Evolutionary conservation across 2,329 filamentous ascomycete genomes (phyloP), one percentile per base, ranked within the genome.

Genomic region (Metarhizium robertsii): DNA sequence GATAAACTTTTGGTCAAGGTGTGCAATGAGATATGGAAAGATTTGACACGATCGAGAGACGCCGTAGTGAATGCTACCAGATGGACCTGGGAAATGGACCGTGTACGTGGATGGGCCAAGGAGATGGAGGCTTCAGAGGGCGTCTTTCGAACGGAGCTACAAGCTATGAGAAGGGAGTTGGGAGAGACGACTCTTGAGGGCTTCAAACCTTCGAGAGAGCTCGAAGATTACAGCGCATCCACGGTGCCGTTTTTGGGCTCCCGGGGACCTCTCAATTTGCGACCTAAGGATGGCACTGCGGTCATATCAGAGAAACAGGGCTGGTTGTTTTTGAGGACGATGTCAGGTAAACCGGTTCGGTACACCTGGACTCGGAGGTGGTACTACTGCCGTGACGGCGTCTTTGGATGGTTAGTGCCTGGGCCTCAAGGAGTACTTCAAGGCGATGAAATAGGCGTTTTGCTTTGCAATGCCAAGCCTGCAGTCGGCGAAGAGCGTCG

Each of bases 371-470:
- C 90, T 30, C 83, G 90, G 57, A 81, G 92, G 53, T 99, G 94
- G 94, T 96, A 94, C 66, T 97, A 96, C 69, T 87, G 96, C 62
- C 92, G 92, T 60, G 87, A 95, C 65, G 92, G 94, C 43, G 94
- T 97, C 56, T 97, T 99, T 70, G 94, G 94, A 25, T 97, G 91
- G 84, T 78, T 99, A 5, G 82, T 94, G 20, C 91, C 95, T 64
- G 88, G 89, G 3, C 76, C 84, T 0, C 84, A 92, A 57, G 92
- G 91, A 38, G 94, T 99, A 25, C 84, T 97, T 62, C 92, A 97
- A 69, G 95, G 91, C 50, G 94, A 99, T 65, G 91, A 95, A 72
- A 95, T 96, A 58, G 94, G 94, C 45, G 92, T 99, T 3, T 74
- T 99, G 53, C 83, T 99, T 43, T 99, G 94, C 73, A 95, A 90